phyloP scores from a whole-genome alignment of 306 rosid species.

The Casuarina glauca region DNA sequence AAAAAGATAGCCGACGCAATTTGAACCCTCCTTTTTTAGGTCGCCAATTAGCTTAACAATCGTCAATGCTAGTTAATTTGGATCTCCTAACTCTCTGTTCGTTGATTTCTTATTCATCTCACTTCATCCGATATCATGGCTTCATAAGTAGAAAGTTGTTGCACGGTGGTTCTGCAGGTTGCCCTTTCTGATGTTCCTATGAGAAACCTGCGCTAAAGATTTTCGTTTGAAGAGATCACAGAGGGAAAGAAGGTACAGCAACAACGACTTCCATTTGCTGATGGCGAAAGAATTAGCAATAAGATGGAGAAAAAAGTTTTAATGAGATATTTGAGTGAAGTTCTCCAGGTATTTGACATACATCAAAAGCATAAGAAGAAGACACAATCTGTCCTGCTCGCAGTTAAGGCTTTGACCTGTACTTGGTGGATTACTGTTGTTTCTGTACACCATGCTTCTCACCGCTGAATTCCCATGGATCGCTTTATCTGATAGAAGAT shows the following conservation, averaged over 20 bases:
- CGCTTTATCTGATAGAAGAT: too few relatives aligned
- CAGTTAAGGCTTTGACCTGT: not conserved
- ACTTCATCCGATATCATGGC: not conserved
- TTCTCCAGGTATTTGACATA: not conserved
- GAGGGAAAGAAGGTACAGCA: not conserved
- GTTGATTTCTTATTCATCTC: not conserved
- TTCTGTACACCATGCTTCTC: not conserved
- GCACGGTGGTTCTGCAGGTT: not conserved
- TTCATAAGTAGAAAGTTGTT: not conserved
- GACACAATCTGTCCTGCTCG: not conserved
- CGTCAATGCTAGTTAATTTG: not conserved
- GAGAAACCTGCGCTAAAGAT: not conserved
- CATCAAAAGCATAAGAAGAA: not conserved
- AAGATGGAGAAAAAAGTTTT: not conserved
- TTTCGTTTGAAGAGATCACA: not conserved
- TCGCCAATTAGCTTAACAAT: too few relatives aligned
- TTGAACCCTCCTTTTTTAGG: too few relatives aligned
- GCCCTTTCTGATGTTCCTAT: not conserved
- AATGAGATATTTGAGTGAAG: not conserved
- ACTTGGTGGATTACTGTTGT: not conserved
- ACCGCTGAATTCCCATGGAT: too few relatives aligned
- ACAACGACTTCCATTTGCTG: not conserved
- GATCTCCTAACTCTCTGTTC: not conserved
- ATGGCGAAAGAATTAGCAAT: not conserved
- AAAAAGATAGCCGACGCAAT: too few relatives aligned